These are phyloP conservation scores for Fusarium vanettenii DNA, from an alignment of 2,329 filamentous ascomycete genomes.

Conservation along the genomic window DNA sequence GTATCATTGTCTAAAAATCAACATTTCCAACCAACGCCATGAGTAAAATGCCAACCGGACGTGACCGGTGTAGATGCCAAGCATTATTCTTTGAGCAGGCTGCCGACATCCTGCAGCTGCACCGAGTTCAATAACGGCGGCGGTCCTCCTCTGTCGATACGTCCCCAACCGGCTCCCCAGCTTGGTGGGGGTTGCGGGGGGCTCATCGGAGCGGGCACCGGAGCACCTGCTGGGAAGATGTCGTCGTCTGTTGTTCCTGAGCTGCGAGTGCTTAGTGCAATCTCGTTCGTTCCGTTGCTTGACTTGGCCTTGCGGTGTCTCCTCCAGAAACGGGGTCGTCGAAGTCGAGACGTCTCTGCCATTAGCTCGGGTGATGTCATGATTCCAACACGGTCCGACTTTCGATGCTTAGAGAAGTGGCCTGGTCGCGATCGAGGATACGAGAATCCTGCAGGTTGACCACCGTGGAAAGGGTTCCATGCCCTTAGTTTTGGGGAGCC, in stretches of 20 bases:
- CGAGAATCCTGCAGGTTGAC: constrained; percentile 62
- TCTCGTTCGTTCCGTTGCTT: constrained; percentile 47
- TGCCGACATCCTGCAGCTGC: constrained; percentile 51
- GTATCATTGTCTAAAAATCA: constrained; percentile 46
- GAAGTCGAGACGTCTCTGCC: constrained; percentile 38
- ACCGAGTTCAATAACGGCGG: constrained; percentile 43
- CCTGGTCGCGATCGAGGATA: constrained; percentile 53
- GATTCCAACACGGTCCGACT: constrained; percentile 52
- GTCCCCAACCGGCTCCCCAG: constrained; percentile 49
- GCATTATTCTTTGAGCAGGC: constrained; percentile 39
- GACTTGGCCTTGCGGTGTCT: constrained; percentile 42
- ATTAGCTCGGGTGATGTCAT: constrained; percentile 57
- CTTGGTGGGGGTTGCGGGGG: constrained; percentile 39
- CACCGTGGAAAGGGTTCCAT: constrained; percentile 63
- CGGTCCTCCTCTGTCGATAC: constrained; percentile 45
- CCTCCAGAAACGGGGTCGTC: constrained; percentile 46
- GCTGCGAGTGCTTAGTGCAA: constrained; percentile 48
- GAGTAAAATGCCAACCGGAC: constrained; percentile 29
- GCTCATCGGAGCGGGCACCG: constrained; percentile 13
- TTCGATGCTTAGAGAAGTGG: constrained; percentile 42
- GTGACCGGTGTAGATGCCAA: not conserved
- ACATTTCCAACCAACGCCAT: constrained; percentile 39
- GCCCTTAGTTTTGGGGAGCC: constrained; percentile 47
- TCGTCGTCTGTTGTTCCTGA: constrained; percentile 42
- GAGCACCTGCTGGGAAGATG: constrained; percentile 33